Base-by-base conservation (phyloP, 352 stramenopile species). In the Globisporangium spiculum region DNA sequence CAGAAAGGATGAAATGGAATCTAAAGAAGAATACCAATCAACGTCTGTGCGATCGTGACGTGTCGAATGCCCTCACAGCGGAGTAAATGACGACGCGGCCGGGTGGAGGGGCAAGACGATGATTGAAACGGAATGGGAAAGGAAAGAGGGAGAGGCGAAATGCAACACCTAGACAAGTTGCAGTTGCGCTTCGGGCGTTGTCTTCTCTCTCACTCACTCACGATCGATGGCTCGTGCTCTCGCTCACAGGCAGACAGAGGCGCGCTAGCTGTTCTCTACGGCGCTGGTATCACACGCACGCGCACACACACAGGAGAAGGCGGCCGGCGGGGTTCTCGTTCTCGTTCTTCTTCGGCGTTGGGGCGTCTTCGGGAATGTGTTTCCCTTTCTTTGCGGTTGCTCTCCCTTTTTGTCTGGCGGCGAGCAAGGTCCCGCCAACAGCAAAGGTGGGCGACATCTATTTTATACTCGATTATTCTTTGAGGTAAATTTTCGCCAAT, bases 41-140 rank as follows among this genome's bases (percentile, higher is more conserved):
- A 32, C 32, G 56, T 26, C 12, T 32, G 56, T 50, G 20, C 56
- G 56, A 30, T 60, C 54, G 26, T 14, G 52, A n/a, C 55, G 32
- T 20, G 10, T 12, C 30, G 55, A 61, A 4, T 36, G 30, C 30
- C 2, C 16, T 26, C 30, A 38, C 56, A 24, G 14, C 16, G 54
- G 27, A 1, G 34, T 52, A n/a, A n/a, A 41, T 5, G 56, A 50
- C 56, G 32, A 22, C 30, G 44, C 32, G 24, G 32, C 56, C 32
- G 32, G 32, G 30, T 32, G 30, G 30, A n/a, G 32, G 26, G 16
- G 16, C 16, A 18, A 9, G 44, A 9, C 5, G 44, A 52, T 22
- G 56, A 62, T 62, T 62, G 56, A 62, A 62, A 62, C n/a, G 32
- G 56, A 62, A 62, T 60, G 27, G 22, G 44, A 56, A 62, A 32